A percentile compares a stretch with the other conserved stretches of the same genome.
These are phyloP conservation scores for Acmispon strigosus DNA, from an alignment of 306 rosid species.

Conservation along the genomic window DNA sequence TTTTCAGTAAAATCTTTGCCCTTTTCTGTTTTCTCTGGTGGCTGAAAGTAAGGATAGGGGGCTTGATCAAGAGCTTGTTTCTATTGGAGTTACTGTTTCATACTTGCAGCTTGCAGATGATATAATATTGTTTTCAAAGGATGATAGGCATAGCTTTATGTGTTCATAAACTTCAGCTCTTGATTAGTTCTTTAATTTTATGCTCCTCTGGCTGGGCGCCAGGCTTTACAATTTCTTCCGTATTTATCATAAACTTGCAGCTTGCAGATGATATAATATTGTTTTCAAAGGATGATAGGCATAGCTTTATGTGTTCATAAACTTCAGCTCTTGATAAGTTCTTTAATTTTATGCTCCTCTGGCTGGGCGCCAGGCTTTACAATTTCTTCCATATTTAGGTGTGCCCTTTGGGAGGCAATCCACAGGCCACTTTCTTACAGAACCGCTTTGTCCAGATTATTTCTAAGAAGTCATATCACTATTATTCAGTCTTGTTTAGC, in stretches of 20 bases:
- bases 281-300: background rate
- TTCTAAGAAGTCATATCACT: background rate
- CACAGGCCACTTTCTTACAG: too few relatives aligned
- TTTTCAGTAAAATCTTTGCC: too few relatives aligned
- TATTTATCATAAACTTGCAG: too few relatives aligned
- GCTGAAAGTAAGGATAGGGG: too few relatives aligned
- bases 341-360: background rate
- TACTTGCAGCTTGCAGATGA: too few relatives aligned
- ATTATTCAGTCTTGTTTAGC: background rate
- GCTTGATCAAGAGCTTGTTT: too few relatives aligned
- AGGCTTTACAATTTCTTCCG: background rate
- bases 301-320: background rate
- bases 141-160: background rate
- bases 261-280: too few relatives aligned
- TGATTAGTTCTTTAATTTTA: background rate
- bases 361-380: background rate
- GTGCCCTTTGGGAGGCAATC: too few relatives aligned
- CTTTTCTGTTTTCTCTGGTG: too few relatives aligned
- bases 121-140: background rate
- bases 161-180: background rate
- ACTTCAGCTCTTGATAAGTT: background rate
- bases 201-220: background rate
- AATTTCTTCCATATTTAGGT: background rate
- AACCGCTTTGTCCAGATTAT: too few relatives aligned
- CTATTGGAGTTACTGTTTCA: too few relatives aligned